These are phyloP conservation scores for Biscutella laevigata DNA, from an alignment of 441 rosid genomes.

Conservation along the genomic window DNA sequence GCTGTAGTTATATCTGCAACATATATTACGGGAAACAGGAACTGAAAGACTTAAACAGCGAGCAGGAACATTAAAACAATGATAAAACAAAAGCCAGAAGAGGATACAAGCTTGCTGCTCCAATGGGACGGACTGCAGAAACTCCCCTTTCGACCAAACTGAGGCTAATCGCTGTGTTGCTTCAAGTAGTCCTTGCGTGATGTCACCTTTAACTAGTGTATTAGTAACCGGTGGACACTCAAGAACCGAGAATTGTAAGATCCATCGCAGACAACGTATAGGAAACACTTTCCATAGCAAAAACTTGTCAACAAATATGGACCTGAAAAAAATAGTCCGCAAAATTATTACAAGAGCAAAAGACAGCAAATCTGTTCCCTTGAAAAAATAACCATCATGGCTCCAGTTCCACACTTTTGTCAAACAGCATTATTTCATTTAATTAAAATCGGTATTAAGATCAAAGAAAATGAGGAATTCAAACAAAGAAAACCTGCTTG, in stretches of 20 bases:
- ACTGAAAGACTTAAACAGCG: slow-evolving; percentile 13
- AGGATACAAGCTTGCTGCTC: slow-evolving; percentile 99
- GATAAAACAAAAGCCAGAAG: slow-evolving; percentile 17
- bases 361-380: neutral
- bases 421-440: neutral
- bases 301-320: slow-evolving; percentile 76
- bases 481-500: slow-evolving; percentile 25
- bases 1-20: slow-evolving; percentile 76
- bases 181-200: slow-evolving; percentile 39
- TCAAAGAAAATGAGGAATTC: neutral
- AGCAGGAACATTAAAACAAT: slow-evolving; percentile 3
- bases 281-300: slow-evolving; percentile 95
- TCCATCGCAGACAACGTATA: slow-evolving; percentile 78
- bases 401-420: neutral
- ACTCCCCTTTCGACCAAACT: slow-evolving; percentile 78
- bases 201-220: slow-evolving; percentile 36
- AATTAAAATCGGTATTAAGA: neutral
- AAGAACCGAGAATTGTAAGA: slow-evolving; percentile 77
- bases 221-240: slow-evolving; percentile 51
- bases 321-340: slow-evolving; percentile 38
- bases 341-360: slow-evolving; percentile 3
- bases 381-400: neutral
- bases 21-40: slow-evolving; percentile 37
- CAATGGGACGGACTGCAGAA: slow-evolving; percentile 56
- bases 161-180: slow-evolving; percentile 52